Conservation (phyloP, 1,284 basidiomycete genomes). For the Somion occarium region DNA sequence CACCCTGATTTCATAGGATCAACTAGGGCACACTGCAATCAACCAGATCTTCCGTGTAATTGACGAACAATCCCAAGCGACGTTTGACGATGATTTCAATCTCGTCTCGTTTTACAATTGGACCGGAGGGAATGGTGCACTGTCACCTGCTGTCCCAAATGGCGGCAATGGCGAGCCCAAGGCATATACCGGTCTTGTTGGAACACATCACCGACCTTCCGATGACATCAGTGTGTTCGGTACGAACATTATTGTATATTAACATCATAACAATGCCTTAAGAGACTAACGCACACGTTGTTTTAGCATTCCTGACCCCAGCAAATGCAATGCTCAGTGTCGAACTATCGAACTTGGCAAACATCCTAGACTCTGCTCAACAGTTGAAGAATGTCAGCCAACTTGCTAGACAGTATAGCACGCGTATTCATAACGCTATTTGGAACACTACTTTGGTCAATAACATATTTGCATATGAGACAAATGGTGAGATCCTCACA, state of each 20-base stretch:
- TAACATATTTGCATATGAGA: conserved; percentile 73
- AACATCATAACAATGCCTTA: not conserved
- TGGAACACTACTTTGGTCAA: conserved; percentile 61
- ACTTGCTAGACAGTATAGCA: conserved; percentile 54
- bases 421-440: conserved; percentile 56
- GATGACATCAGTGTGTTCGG: conserved; percentile 70
- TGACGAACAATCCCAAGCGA: conserved; percentile 67
- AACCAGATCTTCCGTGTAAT: conserved; percentile 72
- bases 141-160: conserved; percentile 62
- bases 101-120: conserved; percentile 76
- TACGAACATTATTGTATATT: conserved; percentile 24
- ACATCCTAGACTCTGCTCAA: conserved; percentile 49
- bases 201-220: conserved; percentile 72
- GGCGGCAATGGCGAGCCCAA: conserved; percentile 66
- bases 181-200: conserved; percentile 56
- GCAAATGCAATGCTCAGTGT: conserved; percentile 81
- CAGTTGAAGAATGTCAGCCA: conserved; percentile 46
- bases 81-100: conserved; percentile 66
- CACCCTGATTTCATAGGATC: conserved; percentile 1
- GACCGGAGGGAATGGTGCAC: conserved; percentile 62
- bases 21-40: conserved; percentile 62
- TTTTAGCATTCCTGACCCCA: conserved; percentile 63
- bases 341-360: conserved; percentile 57
- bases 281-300: conserved; percentile 2
- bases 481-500: conserved; percentile 45